Percentiles rank a stretch among this genome's conserved stretches.
phyloP scores from a whole-genome alignment of 129 eudicot genomes.

The Daucus carota region DH1_v3.0 NC_030386.2:31125501-31126000 shows the following conservation, averaged over 20 bases:
- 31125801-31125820: not conserved
- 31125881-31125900: slow-evolving; percentile 43
- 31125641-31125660: too few species aligned
- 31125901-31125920: slow-evolving; percentile 21
- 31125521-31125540: too few species aligned
- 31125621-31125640: too few species aligned
- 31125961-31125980: slow-evolving; percentile 82
- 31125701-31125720: not conserved
- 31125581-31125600: too few species aligned
- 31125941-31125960: slow-evolving; percentile 83
- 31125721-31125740: not conserved
- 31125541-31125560: too few species aligned
- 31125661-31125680: too few species aligned
- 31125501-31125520: too few species aligned
- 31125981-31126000: slow-evolving; percentile 96
- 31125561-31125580: too few species aligned
- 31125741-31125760: not conserved
- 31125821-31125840: not conserved
- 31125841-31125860: not conserved
- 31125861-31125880: slow-evolving; percentile 59
- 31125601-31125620: too few species aligned
- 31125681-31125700: not conserved
- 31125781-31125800: not conserved
- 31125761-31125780: not conserved
- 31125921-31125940: slow-evolving; percentile 60